Percentiles rank a stretch among this genome's conserved stretches.
phyloP scores from a whole-genome alignment of 1,139 yeast species.

The Blastobotrys buckinghamii region DNA sequence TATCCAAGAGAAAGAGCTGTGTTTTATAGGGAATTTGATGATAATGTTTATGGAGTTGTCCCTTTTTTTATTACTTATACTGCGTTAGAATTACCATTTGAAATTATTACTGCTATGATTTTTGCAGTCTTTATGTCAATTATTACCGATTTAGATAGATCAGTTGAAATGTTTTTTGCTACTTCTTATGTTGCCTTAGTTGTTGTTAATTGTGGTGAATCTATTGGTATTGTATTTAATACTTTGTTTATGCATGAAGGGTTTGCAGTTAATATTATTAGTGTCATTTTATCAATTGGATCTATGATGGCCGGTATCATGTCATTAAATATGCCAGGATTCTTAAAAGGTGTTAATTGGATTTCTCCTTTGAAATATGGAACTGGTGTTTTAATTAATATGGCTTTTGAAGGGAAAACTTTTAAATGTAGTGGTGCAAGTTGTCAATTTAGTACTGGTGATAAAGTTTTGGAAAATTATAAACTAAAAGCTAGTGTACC shows the following conservation, averaged over 20 bases:
- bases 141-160: conserved; percentile 69
- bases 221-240: conserved; percentile 72
- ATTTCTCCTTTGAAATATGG: conserved; percentile 69
- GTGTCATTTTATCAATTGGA: conserved; percentile 60
- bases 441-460: conserved; percentile 46
- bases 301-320: conserved; percentile 83
- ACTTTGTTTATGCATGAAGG: conserved; percentile 74
- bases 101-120: conserved; percentile 51
- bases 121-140: conserved; percentile 60
- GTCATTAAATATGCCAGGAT: conserved; percentile 66
- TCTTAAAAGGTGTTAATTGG: conserved; percentile 65
- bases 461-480: conserved; percentile 43
- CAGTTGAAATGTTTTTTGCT: conserved; percentile 60
- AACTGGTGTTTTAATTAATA: conserved; percentile 48
- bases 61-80: conserved; percentile 65
- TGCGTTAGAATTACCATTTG: conserved; percentile 68
- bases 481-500: conserved; percentile 35
- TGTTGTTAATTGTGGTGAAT: conserved; percentile 71
- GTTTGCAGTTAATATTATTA: conserved; percentile 65
- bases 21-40: conserved; percentile 74
- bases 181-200: conserved; percentile 51
- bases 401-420: conserved; percentile 40
- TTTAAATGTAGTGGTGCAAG: conserved; percentile 37
- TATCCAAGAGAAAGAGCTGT: conserved; percentile 70
- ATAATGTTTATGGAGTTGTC: conserved; percentile 60